Evolutionary conservation across 163 green algal genomes (phyloP).

Genomic region (Scenedesmus sp.): DNA sequence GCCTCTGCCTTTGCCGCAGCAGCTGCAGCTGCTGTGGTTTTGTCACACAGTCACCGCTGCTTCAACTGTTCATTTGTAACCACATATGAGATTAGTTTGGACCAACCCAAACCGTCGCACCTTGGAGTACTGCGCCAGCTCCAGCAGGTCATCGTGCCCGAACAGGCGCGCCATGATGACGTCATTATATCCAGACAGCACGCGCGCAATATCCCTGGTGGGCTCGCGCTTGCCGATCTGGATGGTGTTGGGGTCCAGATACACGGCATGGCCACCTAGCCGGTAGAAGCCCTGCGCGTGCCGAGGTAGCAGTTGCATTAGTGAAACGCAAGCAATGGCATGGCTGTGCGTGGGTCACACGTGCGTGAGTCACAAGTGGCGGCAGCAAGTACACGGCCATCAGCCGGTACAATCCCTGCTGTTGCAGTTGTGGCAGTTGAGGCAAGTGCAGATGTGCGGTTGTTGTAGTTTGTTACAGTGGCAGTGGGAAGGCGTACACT

Average conservation of each 20-base stretch:
- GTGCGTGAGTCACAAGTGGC: too few relatives aligned
- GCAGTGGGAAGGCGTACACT: constrained; percentile 45
- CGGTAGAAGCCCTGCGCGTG: constrained; percentile 91
- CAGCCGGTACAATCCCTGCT: too few relatives aligned
- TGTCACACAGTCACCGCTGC: too few relatives aligned
- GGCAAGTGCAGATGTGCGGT: neutral
- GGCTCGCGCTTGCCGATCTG: constrained; percentile 97
- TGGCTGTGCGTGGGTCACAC: neutral
- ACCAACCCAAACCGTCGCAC: neutral
- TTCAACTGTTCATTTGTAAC: too few relatives aligned
- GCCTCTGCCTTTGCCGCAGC: too few relatives aligned
- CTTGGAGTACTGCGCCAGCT: constrained; percentile 90
- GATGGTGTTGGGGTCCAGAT: constrained; percentile 98
- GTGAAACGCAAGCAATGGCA: neutral
- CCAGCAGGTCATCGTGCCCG: constrained; percentile 94
- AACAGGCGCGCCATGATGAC: constrained; percentile 99
- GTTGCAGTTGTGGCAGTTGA: neutral
- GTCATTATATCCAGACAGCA: constrained; percentile 83
- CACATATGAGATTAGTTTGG: too few relatives aligned
- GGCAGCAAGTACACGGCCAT: too few relatives aligned
- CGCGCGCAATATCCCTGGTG: constrained; percentile 96
- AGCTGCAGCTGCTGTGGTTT: too few relatives aligned
- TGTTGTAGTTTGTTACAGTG: too few relatives aligned
- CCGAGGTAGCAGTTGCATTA: neutral
- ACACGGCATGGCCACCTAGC: constrained; percentile 96